Conservation (phyloP, 805 yeast species). For the Schwanniomyces occidentalis region DNA sequence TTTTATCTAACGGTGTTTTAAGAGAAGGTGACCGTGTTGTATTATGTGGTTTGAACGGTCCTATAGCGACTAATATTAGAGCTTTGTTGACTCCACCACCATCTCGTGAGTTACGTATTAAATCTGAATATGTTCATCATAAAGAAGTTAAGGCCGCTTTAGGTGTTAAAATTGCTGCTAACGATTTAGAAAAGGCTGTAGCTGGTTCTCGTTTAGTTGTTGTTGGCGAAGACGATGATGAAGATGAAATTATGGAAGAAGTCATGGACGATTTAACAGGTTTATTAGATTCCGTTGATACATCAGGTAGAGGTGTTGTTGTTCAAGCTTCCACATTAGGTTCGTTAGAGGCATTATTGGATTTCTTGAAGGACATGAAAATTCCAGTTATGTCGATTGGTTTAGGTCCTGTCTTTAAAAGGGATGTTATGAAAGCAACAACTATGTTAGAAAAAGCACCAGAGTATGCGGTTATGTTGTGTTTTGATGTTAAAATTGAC, state of each 20-base stretch:
- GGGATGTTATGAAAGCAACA: conserved; percentile 97
- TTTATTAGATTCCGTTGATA: conserved; percentile 89
- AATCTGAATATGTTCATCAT: conserved; percentile 94
- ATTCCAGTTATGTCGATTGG: conserved; percentile 99
- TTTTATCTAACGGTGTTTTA: conserved; percentile 92
- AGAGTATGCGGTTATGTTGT: conserved; percentile 94
- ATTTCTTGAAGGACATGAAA: conserved; percentile 97
- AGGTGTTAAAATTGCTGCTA: conserved; percentile 98
- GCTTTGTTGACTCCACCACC: conserved; percentile 98
- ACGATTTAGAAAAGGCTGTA: conserved; percentile 96
- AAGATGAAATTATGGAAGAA: conserved; percentile 95
- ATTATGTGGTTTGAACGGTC: conserved; percentile 97
- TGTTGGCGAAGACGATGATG: conserved; percentile 96
- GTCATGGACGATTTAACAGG: conserved; percentile 99
- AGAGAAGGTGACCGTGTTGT: conserved; percentile 95
- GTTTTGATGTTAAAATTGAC: conserved; percentile 96
- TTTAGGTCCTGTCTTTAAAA: conserved; percentile 95
- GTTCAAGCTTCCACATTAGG: conserved; percentile 99
- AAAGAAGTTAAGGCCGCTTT: conserved; percentile 98
- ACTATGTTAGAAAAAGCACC: conserved; percentile 97
- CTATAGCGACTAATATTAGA: conserved; percentile 93
- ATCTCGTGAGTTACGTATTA: conserved; percentile 90
- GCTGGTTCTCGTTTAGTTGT: conserved; percentile 96
- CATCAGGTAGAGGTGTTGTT: conserved; percentile 94
- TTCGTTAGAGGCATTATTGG: conserved; percentile 94